Conservation (phyloP, 805 yeast genomes). For the Kregervanrija fluxuum region DNA sequence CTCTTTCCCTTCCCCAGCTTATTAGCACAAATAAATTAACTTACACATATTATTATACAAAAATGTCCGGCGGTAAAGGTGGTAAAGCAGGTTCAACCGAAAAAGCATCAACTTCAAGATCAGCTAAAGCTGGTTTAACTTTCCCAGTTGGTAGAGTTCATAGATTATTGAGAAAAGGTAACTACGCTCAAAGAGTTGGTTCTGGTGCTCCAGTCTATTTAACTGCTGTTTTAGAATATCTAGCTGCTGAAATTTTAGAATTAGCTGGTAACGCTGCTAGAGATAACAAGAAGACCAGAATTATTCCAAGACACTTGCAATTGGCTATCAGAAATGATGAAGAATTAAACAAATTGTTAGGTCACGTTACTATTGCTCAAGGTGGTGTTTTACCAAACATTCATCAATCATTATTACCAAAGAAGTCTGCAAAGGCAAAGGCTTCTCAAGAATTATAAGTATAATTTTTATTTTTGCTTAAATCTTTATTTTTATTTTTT, state of each 20-base stretch:
- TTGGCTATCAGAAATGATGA: constrained; percentile 98
- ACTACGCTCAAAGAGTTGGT: constrained; percentile 98
- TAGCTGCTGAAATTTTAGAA: constrained; percentile 97
- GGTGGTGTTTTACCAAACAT: constrained; percentile 99
- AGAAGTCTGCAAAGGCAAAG: constrained; percentile 46
- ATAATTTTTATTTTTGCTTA: constrained; percentile 1
- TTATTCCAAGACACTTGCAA: constrained; percentile 97
- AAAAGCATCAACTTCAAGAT: constrained; percentile 96
- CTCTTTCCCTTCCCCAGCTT: not conserved
- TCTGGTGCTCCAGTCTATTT: constrained; percentile 98
- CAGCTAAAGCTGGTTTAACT: constrained; percentile 96
- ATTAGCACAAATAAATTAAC: constrained; percentile 4
- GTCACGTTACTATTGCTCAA: constrained; percentile 93
- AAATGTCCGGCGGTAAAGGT: constrained; percentile 69
- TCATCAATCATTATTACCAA: constrained; percentile 81
- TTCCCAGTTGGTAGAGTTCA: constrained; percentile 99
- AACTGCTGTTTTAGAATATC: constrained; percentile 93
- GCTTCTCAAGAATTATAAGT: constrained; percentile 53
- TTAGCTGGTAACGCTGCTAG: constrained; percentile 99
- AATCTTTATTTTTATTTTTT: constrained; percentile 2
- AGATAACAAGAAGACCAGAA: constrained; percentile 98
- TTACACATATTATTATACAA: constrained; percentile 4
- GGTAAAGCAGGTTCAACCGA: constrained; percentile 94
- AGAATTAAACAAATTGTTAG: constrained; percentile 89
- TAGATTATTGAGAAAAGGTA: constrained; percentile 92